Base-by-base conservation (phyloP, 371 early-diverging fungal species). In the Saksenaea vasiformis region DNA sequence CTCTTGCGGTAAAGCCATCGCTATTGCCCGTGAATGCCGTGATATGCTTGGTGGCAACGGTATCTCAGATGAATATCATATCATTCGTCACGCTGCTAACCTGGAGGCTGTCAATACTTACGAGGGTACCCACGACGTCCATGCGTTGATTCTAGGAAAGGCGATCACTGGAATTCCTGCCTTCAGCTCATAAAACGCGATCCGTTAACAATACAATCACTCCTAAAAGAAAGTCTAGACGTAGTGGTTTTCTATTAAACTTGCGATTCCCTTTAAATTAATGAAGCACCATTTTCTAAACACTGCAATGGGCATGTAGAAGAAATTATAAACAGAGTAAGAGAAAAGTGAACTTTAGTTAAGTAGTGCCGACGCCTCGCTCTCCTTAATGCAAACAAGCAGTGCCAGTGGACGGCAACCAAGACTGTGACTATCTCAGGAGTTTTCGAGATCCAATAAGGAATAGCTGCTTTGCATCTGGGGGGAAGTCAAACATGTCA, bases 31-130 rank as follows among this genome's bases (percentile, higher is more conserved):
- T 39, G 89, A 88, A 27, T 86, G 91, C 70, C 87, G 98, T 60
- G 95, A 95, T 65, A 86, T 94, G 78, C 78, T 95, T 61, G 94
- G 94, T 59, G 94, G 93, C 62, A 98, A 98, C 82, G 99, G 98
- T 57, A 95, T 98, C 71, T 89, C 91, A 53, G 98, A 97, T 70
- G 98, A 98, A 71, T 98, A 97, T 80, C 96, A 96, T 70, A 93
- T 98, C 61, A 97, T 98, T 68, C 88, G 98, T 38, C 98, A 98
- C 68, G 89, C 95, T 60, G 91, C 91, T 78, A 98, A 98, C 79
- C 81, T 98, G 37, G 98, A 97, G 68, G 93, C 96, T 51, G 97
- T 96, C 43, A 95, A 95, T 79, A 98, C 99, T 5, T 98, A 98
- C 70, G 99, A 98, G 78, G 95, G 97, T 31, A 98, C 98, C 0